Conservation (phyloP, 768 basidiomycete species). For the Sporobolomyces roseus region DNA sequence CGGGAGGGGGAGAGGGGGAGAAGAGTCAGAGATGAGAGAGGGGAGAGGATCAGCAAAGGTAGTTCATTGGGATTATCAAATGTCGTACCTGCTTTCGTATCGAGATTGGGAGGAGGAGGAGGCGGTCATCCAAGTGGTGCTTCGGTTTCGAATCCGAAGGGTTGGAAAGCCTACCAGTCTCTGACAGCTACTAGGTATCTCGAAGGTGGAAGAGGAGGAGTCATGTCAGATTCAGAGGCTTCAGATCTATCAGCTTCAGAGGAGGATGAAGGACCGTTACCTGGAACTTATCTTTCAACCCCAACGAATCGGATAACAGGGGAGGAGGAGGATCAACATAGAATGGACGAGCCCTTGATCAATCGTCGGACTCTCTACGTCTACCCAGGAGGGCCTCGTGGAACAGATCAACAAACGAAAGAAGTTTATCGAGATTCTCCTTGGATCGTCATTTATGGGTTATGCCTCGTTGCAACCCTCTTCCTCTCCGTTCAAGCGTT, state of each 20-base stretch:
- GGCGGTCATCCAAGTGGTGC: background rate
- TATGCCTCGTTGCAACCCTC: background rate
- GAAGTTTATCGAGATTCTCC: conserved; percentile 22
- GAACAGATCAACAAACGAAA: background rate
- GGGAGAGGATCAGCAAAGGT: background rate
- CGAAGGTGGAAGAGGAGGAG: background rate
- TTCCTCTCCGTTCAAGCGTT: conserved; percentile 12
- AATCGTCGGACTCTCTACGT: conserved; percentile 23
- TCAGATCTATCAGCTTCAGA: conserved; percentile 17
- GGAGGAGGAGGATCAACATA: background rate
- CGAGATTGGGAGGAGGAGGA: background rate
- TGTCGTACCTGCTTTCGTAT: background rate
- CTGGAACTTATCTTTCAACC: conserved; percentile 28
- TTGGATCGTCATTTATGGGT: conserved; percentile 38
- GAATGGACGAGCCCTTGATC: conserved; percentile 26
- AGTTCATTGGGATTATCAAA: background rate
- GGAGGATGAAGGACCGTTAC: conserved; percentile 12
- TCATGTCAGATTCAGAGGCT: conserved; percentile 7
- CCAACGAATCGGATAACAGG: no score
- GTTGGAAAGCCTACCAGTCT: conserved; percentile 36
- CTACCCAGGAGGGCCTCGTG: conserved; percentile 17
- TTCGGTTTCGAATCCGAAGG: background rate
- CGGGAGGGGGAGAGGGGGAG: background rate
- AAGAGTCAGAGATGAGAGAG: background rate
- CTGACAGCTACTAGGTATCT: conserved; percentile 4